phyloP scores from a whole-genome alignment of 1,284 basidiomycete species.

The Trametes sp. region DNA sequence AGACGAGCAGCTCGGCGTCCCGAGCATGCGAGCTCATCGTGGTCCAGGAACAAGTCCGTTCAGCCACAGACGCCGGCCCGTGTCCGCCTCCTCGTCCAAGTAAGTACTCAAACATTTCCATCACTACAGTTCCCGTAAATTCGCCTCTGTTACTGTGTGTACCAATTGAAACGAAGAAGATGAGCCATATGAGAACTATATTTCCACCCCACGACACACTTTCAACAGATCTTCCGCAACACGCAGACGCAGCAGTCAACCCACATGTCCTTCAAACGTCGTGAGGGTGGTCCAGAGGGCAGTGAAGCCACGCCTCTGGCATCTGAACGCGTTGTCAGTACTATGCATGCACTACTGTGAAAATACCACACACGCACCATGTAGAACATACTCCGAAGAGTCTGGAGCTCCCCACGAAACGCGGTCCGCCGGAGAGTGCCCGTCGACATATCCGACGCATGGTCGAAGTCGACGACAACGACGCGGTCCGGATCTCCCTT shows the following conservation, averaged over 20 bases:
- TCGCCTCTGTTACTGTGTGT: too few species aligned
- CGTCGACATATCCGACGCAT: neutral
- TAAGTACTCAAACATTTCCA: too few species aligned
- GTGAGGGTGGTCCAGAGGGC: neutral
- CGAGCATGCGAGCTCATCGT: neutral
- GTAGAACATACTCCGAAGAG: neutral
- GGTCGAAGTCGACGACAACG: neutral
- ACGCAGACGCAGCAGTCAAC: too few species aligned
- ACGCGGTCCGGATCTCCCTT: neutral
- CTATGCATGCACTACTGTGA: neutral
- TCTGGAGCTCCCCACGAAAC: neutral
- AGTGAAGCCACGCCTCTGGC: too few species aligned
- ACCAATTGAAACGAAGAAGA: too few species aligned
- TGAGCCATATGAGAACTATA: too few species aligned
- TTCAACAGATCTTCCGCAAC: too few species aligned
- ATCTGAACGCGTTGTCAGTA: too few species aligned
- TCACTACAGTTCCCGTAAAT: too few species aligned
- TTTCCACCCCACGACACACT: too few species aligned
- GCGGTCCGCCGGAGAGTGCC: neutral
- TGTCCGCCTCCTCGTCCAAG: too few species aligned
- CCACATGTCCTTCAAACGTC: too few species aligned
- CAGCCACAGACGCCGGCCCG: neutral
- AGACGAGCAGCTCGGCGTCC: conserved; percentile 7
- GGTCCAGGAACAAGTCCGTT: neutral
- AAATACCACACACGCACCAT: neutral